A percentile compares a stretch with the other conserved stretches of the same genome.
These are phyloP conservation scores for Backusella westeae DNA, from an alignment of 192 early-diverging fungal genomes.

Conservation along the genomic window DNA sequence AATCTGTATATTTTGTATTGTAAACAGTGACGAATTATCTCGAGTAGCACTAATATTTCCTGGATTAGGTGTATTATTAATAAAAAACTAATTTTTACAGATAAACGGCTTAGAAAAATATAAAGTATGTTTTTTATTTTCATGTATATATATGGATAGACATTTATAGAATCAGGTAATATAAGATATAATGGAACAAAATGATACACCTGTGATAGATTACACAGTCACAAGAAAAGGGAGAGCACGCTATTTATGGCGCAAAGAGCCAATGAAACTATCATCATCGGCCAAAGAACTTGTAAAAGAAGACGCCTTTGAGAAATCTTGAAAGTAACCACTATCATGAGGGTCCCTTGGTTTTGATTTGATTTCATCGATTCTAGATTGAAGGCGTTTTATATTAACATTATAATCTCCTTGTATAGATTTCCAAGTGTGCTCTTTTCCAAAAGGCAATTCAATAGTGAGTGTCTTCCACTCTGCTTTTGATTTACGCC, in stretches of 20 bases:
- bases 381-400: background rate
- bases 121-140: background rate
- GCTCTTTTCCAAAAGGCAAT: constrained; percentile 7
- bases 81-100: no score
- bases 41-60: no score
- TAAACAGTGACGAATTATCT: no score
- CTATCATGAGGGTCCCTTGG: constrained; percentile 2
- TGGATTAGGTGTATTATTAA: no score
- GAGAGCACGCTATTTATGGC: background rate
- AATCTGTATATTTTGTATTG: no score
- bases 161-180: background rate
- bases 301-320: background rate
- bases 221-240: background rate
- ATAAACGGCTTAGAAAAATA: background rate
- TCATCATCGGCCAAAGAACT: background rate
- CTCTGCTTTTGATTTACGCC: constrained; percentile 43
- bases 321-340: background rate
- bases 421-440: background rate
- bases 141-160: background rate
- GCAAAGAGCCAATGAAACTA: background rate
- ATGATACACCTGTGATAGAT: background rate
- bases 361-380: background rate
- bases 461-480: constrained; percentile 20
- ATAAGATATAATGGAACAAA: background rate
- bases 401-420: background rate